Conservation (phyloP, 208 protist genomes). For the Trypanosoma lewisi region DNA sequence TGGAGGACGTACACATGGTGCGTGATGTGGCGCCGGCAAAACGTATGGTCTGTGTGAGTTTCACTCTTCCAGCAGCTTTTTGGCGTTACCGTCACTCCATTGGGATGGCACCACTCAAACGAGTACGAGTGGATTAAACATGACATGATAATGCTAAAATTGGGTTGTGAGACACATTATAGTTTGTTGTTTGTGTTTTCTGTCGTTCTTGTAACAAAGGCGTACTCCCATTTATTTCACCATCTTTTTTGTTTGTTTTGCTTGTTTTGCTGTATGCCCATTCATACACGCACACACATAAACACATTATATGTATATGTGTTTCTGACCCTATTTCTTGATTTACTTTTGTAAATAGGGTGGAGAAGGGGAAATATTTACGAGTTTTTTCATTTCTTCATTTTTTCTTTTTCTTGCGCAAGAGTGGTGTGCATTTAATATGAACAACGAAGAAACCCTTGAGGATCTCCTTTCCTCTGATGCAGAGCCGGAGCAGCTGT, state of each 20-base stretch:
- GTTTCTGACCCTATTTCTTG: no score
- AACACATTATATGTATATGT: no score
- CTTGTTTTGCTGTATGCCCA: no score
- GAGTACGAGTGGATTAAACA: constrained; percentile 8
- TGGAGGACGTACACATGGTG: constrained; percentile 82
- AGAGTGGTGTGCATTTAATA: background rate
- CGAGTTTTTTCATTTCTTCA: background rate
- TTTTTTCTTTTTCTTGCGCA: background rate
- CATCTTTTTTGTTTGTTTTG: no score
- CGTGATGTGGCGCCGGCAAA: constrained; percentile 94
- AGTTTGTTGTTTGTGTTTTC: background rate
- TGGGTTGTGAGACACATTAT: background rate
- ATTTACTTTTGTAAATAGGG: no score
- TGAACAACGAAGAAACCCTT: constrained; percentile 22
- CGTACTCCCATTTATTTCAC: no score
- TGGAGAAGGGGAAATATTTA: no score
- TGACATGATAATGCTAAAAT: background rate
- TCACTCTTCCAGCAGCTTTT: constrained; percentile 80
- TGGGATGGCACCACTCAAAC: constrained; percentile 3
- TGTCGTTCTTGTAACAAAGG: no score
- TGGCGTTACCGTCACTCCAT: constrained; percentile 32
- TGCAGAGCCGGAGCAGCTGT: constrained; percentile 78
- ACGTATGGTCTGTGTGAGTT: constrained; percentile 94
- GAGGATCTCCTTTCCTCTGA: constrained; percentile 60
- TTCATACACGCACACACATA: no score